These are phyloP conservation scores for Carex myosuroides DNA, from an alignment of 176 grass and related monocot species.

Conservation along the genomic window DNA sequence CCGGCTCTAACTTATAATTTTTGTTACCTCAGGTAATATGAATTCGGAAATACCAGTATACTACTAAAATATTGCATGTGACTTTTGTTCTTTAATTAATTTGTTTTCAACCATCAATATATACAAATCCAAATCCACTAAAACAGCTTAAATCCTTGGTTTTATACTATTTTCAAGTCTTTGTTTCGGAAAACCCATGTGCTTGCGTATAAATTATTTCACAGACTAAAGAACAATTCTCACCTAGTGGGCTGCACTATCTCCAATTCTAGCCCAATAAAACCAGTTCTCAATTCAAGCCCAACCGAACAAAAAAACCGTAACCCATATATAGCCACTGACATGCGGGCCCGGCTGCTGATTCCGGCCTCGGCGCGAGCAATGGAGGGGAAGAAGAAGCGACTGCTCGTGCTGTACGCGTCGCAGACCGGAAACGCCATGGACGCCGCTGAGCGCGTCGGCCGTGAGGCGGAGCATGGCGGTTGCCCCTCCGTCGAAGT, in stretches of 20 bases:
- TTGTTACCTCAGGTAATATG: too few species aligned
- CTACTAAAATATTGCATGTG: not conserved
- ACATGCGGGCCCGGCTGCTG: constrained; percentile 25
- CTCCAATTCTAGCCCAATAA: constrained; percentile 23
- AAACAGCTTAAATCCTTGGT: not conserved
- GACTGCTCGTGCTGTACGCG: constrained; percentile 69
- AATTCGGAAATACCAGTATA: too few species aligned
- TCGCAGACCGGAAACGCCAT: constrained; percentile 81
- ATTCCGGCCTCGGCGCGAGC: not conserved
- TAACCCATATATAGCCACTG: not conserved
- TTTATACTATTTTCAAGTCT: not conserved
- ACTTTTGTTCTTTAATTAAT: not conserved
- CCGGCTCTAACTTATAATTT: too few species aligned
- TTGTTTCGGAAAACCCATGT: not conserved
- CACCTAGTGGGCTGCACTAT: constrained; percentile 20
- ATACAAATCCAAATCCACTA: not conserved
- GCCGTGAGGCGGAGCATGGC: constrained; percentile 69
- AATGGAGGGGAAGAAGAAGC: constrained; percentile 4
- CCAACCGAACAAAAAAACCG: not conserved
- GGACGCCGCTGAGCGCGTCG: constrained; percentile 66
- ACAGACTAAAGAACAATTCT: not conserved
- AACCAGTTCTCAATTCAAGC: not conserved
- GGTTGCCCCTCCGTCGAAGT: constrained; percentile 74
- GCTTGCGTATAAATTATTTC: not conserved
- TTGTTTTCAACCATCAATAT: not conserved